Percentiles rank a stretch among this genome's conserved stretches.
These are phyloP conservation scores for Davidsoniella eucalypti DNA, from an alignment of 2,329 filamentous ascomycete species.

Conservation along the genomic window DNA sequence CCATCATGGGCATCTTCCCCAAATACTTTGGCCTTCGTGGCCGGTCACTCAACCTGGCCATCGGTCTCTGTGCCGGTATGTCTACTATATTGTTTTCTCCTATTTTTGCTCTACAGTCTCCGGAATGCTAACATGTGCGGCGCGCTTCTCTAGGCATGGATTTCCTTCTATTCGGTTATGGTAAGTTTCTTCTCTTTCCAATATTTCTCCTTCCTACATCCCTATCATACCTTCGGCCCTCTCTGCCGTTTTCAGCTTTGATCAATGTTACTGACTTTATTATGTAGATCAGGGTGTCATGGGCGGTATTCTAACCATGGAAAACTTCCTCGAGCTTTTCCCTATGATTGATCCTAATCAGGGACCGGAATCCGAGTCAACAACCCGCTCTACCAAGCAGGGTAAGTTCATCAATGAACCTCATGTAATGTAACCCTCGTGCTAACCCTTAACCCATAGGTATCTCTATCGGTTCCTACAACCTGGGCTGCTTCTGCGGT, in stretches of 20 bases:
- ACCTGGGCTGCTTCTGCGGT: constrained; percentile 45
- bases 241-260: no score
- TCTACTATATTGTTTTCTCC: constrained; percentile 7
- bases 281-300: constrained; percentile 52
- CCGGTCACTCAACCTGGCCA: constrained; percentile 13
- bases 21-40: constrained; percentile 15
- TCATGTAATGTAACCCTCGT: background rate
- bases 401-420: background rate
- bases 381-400: constrained; percentile 33
- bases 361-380: constrained; percentile 21
- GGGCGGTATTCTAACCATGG: constrained; percentile 56
- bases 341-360: constrained; percentile 31
- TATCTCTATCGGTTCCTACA: constrained; percentile 39
- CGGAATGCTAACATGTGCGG: background rate
- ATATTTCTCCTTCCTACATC: no score
- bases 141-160: constrained; percentile 5
- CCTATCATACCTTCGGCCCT: no score
- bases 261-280: constrained; percentile 15
- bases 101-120: background rate
- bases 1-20: constrained; percentile 7
- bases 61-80: constrained; percentile 14
- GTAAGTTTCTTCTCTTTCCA: no score
- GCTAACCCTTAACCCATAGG: constrained; percentile 16
- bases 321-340: constrained; percentile 41
- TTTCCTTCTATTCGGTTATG: constrained; percentile 29